Conservation (phyloP, 805 yeast species). For the Sugiyamaella qingdaonensis region DNA sequence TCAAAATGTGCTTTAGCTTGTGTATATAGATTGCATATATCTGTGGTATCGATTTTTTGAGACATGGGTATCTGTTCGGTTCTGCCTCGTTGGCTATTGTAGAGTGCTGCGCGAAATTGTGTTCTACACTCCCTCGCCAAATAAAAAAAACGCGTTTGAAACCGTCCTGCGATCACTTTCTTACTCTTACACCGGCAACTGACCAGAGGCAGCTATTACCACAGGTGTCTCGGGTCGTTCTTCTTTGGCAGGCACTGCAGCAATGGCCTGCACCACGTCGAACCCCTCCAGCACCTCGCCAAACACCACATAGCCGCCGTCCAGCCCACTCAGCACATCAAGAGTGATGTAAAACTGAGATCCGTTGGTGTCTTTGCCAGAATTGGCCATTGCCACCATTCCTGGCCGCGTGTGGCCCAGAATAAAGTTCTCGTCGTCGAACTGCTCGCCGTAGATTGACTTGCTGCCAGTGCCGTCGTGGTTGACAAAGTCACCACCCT, state of each 20-base stretch:
- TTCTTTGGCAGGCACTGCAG: slow-evolving; percentile 44
- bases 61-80: not conserved
- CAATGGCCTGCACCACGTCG: slow-evolving; percentile 51
- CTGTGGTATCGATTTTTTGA: not conserved
- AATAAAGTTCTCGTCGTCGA: slow-evolving; percentile 31
- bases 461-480: slow-evolving; percentile 74
- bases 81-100: not conserved
- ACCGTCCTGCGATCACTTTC: no score
- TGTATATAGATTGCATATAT: not conserved
- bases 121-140: no score
- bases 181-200: not conserved
- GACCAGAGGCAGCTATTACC: slow-evolving; percentile 40
- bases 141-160: not conserved
- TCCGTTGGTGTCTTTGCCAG: slow-evolving; percentile 90
- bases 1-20: no score
- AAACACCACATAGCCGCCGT: slow-evolving; percentile 70
- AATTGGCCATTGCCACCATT: slow-evolving; percentile 83
- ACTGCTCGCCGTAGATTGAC: slow-evolving; percentile 49
- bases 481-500: slow-evolving; percentile 39
- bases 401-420: slow-evolving; percentile 75
- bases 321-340: slow-evolving; percentile 63
- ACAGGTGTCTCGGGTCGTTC: slow-evolving; percentile 39
- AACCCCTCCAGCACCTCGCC: slow-evolving; percentile 52
- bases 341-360: slow-evolving; percentile 87
- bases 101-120: not conserved